Evolutionary conservation across 345 rosid genomes (phyloP).

Genomic region (Bretschneidera sinensis): DNA sequence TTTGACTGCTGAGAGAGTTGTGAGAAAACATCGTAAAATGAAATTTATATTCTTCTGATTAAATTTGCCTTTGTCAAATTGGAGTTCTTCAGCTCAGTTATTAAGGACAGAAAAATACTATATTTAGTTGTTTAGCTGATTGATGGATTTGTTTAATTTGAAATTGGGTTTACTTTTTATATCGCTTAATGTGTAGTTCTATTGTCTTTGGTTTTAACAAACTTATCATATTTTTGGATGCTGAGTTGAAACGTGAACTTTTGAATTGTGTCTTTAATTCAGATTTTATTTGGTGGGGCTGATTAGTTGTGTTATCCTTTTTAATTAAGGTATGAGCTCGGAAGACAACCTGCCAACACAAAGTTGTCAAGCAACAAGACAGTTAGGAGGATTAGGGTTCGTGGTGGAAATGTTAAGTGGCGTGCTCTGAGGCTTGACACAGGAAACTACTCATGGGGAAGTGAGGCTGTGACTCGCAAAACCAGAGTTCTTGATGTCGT

Average conservation of each 20-base stretch:
- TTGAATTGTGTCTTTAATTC: not conserved
- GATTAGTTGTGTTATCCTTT: not conserved
- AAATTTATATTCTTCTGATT: not conserved
- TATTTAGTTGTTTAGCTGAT: too few relatives aligned
- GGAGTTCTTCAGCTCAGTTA: too few relatives aligned
- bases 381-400: constrained; percentile 74
- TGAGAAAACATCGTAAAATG: too few relatives aligned
- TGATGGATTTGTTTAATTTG: too few relatives aligned
- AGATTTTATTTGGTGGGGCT: not conserved
- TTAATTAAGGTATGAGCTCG: constrained; percentile 66
- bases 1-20: too few relatives aligned
- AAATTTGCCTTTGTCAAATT: not conserved
- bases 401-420: constrained; percentile 90
- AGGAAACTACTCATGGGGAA: constrained; percentile 88
- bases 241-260: not conserved
- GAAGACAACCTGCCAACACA: constrained; percentile 82
- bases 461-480: constrained; percentile 82
- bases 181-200: too few relatives aligned
- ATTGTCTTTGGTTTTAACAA: not conserved
- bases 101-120: too few relatives aligned
- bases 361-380: constrained; percentile 86
- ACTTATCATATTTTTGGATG: not conserved
- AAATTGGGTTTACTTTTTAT: too few relatives aligned
- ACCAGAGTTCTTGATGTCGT: constrained; percentile 80
- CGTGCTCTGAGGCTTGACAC: constrained; percentile 85